Evolutionary conservation across 768 basidiomycete species (phyloP).

Genomic region (Favolaschia claudopus): DNA sequence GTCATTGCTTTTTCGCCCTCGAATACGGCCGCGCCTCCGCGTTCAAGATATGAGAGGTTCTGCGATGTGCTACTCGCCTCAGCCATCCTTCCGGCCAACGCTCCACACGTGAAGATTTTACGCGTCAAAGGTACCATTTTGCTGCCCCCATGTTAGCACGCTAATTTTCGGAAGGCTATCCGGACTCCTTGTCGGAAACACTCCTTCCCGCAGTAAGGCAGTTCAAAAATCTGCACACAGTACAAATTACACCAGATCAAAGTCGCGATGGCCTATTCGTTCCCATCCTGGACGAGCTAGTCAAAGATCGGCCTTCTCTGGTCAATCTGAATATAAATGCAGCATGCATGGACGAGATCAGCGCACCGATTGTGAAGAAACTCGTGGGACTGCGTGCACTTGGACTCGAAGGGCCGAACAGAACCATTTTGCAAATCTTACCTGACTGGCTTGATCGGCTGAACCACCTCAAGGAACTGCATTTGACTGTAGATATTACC

Average conservation of each 20-base stretch:
- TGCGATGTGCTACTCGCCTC: slow-evolving; percentile 37
- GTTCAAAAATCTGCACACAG: slow-evolving; percentile 42
- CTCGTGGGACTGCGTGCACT: slow-evolving; percentile 39
- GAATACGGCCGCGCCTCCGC: not conserved
- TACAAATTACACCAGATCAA: slow-evolving; percentile 43
- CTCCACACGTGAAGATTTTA: slow-evolving; percentile 48
- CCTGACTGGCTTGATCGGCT: slow-evolving; percentile 35
- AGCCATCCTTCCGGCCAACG: slow-evolving; percentile 48
- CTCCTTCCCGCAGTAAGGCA: slow-evolving; percentile 10
- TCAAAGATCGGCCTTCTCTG: slow-evolving; percentile 31
- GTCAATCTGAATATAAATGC: slow-evolving; percentile 42
- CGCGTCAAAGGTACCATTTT: slow-evolving; percentile 52
- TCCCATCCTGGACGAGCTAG: slow-evolving; percentile 32
- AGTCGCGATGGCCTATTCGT: slow-evolving; percentile 44
- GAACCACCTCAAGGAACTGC: slow-evolving; percentile 36
- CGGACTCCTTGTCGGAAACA: not conserved
- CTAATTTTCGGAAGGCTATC: slow-evolving; percentile 18
- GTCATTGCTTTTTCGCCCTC: slow-evolving; percentile 30
- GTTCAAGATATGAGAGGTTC: slow-evolving; percentile 5
- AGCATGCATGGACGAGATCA: slow-evolving; percentile 42
- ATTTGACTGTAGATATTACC: slow-evolving; percentile 53
- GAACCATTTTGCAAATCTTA: slow-evolving; percentile 50
- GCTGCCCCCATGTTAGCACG: slow-evolving; percentile 16
- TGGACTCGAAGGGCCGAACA: slow-evolving; percentile 44
- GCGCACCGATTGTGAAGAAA: slow-evolving; percentile 38